phyloP scores from a whole-genome alignment of 371 early-diverging fungal species.

The Apophysomyces variabilis region DNA sequence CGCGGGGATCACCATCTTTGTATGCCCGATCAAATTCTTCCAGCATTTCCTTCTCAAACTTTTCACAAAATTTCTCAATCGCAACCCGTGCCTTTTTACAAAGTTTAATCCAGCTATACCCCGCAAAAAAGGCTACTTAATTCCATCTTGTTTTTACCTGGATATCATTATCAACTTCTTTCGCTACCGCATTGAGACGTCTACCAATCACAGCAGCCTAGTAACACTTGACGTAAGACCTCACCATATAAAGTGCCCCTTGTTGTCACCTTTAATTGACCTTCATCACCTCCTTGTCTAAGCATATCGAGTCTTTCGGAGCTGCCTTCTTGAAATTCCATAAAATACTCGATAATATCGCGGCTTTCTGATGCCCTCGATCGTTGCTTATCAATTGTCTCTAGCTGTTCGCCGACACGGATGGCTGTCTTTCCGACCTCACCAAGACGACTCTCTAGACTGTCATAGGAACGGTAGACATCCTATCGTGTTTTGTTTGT shows the following conservation, averaged over 20 bases:
- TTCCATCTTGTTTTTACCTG: constrained; percentile 47
- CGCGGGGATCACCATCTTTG: constrained; percentile 63
- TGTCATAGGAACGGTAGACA: constrained; percentile 80
- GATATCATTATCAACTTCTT: constrained; percentile 86
- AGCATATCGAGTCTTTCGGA: constrained; percentile 77
- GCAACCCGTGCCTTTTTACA: constrained; percentile 63
- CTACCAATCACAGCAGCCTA: constrained; percentile 88
- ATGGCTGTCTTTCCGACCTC: constrained; percentile 96
- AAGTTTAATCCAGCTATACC: too few relatives aligned
- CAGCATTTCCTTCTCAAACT: constrained; percentile 87
- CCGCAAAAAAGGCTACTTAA: too few relatives aligned
- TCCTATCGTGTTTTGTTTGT: constrained; percentile 55
- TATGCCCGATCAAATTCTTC: constrained; percentile 89
- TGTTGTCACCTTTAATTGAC: constrained; percentile 75
- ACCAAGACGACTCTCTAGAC: constrained; percentile 83
- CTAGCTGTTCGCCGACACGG: constrained; percentile 95
- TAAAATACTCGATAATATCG: constrained; percentile 89
- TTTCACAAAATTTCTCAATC: constrained; percentile 93
- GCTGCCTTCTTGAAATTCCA: constrained; percentile 84
- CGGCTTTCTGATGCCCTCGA: constrained; percentile 86
- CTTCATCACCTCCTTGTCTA: constrained; percentile 77
- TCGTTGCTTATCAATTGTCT: constrained; percentile 91
- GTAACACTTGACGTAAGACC: not conserved
- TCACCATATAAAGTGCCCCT: not conserved
- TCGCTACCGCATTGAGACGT: constrained; percentile 84